Conservation (phyloP, 148 eudicot genomes). For the Selenicereus undatus region DNA sequence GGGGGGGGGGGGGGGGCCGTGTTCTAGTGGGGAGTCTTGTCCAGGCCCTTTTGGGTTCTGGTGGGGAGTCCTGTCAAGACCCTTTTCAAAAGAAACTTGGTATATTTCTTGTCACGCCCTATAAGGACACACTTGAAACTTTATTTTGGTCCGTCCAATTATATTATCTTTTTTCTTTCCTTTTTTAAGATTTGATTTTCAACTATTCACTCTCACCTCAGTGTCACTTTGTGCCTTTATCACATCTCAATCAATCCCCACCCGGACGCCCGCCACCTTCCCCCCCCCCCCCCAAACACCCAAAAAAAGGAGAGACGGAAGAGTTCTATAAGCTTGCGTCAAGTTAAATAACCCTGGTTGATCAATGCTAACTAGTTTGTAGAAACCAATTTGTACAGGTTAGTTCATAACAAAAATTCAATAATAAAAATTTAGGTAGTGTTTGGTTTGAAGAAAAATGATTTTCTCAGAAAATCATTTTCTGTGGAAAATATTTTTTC, state of each 20-base stretch:
- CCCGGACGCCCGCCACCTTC: too few species aligned
- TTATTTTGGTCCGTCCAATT: constrained; percentile 20
- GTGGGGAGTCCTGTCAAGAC: constrained; percentile 27
- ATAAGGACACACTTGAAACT: constrained; percentile 1
- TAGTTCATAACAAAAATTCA: too few species aligned
- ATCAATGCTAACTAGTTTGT: too few species aligned
- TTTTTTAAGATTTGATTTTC: not conserved
- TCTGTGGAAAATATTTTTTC: too few species aligned
- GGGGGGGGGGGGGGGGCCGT: too few species aligned
- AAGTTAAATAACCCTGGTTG: too few species aligned
- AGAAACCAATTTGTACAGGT: too few species aligned
- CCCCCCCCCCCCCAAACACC: not conserved
- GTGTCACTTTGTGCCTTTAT: not conserved
- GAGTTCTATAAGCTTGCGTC: too few species aligned
- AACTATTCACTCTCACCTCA: not conserved
- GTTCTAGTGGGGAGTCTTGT: constrained; percentile 27
- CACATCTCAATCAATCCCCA: not conserved
- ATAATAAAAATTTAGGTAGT: too few species aligned
- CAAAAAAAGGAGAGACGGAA: not conserved
- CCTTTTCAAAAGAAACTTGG: constrained; percentile 13
- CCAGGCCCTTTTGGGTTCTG: constrained; percentile 13
- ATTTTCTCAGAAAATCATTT: too few species aligned
- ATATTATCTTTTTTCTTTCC: not conserved
- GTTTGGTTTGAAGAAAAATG: too few species aligned
- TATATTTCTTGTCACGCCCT: constrained; percentile 25